Conservation (phyloP, 1,139 yeast species). For the Kodamaea suecica region DNA sequence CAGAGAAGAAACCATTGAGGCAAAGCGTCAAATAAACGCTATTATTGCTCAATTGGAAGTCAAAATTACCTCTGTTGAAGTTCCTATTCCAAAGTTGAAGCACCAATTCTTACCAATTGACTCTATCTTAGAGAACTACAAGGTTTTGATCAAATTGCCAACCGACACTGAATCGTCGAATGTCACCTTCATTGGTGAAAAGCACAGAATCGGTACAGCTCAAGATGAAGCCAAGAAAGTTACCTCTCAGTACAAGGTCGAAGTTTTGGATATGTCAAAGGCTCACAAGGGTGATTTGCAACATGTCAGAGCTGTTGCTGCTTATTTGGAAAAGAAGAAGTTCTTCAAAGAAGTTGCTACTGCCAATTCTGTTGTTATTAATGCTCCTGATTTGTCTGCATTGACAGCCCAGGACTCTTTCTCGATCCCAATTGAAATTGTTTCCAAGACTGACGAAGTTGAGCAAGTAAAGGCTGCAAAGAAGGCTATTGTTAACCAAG, state of each 20-base stretch:
- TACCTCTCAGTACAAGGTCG: constrained; percentile 53
- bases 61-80: constrained; percentile 35
- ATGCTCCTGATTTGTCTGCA: constrained; percentile 43
- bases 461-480: constrained; percentile 46
- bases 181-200: constrained; percentile 66
- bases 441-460: constrained; percentile 31
- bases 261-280: constrained; percentile 73
- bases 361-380: constrained; percentile 50
- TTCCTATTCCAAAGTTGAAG: constrained; percentile 43
- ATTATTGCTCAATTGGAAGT: constrained; percentile 45
- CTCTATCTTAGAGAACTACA: constrained; percentile 45
- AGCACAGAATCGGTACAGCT: constrained; percentile 55
- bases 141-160: constrained; percentile 67
- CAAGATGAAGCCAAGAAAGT: constrained; percentile 53
- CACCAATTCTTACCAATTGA: constrained; percentile 47
- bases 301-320: constrained; percentile 74
- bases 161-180: constrained; percentile 36
- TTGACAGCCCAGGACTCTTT: constrained; percentile 19
- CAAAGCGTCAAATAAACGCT: constrained; percentile 46
- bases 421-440: constrained; percentile 43
- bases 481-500: constrained; percentile 65
- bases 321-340: constrained; percentile 56
- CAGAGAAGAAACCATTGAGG: constrained; percentile 54
- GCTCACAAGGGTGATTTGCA: constrained; percentile 79
- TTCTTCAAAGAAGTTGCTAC: constrained; percentile 45